A percentile compares a stretch with the other conserved stretches of the same genome.
Evolutionary conservation across 495 filamentous ascomycete species (phyloP).

Genomic region (Lasiosphaeria ovina): DNA sequence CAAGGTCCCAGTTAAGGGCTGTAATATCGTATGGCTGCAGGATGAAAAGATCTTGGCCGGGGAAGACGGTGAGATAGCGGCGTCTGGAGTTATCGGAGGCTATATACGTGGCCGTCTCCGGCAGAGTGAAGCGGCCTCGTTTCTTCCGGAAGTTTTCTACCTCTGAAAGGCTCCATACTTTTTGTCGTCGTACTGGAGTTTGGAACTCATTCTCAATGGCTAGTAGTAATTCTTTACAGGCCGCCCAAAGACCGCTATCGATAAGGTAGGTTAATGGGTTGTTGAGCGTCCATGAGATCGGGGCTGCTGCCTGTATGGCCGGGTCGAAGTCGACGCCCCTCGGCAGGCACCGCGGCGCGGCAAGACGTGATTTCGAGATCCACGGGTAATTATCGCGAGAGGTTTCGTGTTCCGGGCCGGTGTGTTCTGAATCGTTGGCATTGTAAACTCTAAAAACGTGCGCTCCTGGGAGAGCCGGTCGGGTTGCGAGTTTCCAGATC

Average conservation of each 20-base stretch:
- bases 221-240: constrained; percentile 14
- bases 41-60: constrained; percentile 12
- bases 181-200: constrained; percentile 2
- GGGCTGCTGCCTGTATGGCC: constrained; percentile 8
- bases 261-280: constrained; percentile 16
- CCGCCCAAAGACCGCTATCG: constrained; percentile 16
- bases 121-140: constrained; percentile 8
- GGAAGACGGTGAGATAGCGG: constrained; percentile 15
- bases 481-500: constrained; percentile 16
- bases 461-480: constrained; percentile 15
- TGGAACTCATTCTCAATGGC: constrained; percentile 15
- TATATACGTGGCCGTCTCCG: constrained; percentile 8
- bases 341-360: constrained; percentile 15
- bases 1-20: constrained; percentile 3
- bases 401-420: constrained; percentile 8
- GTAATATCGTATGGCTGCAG: constrained; percentile 5
- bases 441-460: constrained; percentile 13
- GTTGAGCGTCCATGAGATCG: constrained; percentile 14
- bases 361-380: background rate
- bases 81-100: constrained; percentile 2
- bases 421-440: background rate
- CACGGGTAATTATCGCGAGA: background rate
- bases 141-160: background rate
- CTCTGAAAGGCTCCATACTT: constrained; percentile 7
- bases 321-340: constrained; percentile 3